phyloP scores from a whole-genome alignment of 495 filamentous ascomycete species.

The Peziza echinospora region DNA sequence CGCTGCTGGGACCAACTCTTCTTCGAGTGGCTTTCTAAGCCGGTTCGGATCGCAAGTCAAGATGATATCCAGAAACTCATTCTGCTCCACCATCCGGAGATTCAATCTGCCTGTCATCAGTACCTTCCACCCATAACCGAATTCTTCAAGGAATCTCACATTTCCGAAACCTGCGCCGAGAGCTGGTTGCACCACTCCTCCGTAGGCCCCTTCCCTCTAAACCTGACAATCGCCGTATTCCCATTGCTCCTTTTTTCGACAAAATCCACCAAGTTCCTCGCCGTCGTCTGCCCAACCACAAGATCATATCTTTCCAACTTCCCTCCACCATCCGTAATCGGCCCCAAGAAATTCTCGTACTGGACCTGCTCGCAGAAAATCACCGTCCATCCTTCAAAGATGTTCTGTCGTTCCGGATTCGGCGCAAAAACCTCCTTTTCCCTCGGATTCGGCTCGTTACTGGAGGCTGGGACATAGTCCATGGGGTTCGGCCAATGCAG shows the following conservation, averaged over 20 bases:
- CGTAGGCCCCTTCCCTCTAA: slow-evolving; percentile 37
- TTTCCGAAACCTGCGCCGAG: slow-evolving; percentile 11
- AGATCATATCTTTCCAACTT: slow-evolving; percentile 52
- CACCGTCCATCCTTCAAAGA: slow-evolving; percentile 79
- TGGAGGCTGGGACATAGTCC: slow-evolving; percentile 48
- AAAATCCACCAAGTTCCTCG: slow-evolving; percentile 55
- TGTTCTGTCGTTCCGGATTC: slow-evolving; percentile 35
- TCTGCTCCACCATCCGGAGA: slow-evolving; percentile 69
- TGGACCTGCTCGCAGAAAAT: slow-evolving; percentile 66
- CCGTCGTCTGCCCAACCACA: slow-evolving; percentile 39
- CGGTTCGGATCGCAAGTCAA: slow-evolving; percentile 48
- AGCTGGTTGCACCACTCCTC: slow-evolving; percentile 34
- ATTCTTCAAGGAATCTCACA: slow-evolving; percentile 6
- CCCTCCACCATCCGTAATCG: slow-evolving; percentile 59
- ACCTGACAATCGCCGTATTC: slow-evolving; percentile 36
- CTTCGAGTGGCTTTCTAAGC: slow-evolving; percentile 40
- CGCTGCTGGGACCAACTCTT: slow-evolving; percentile 3
- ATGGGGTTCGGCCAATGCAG: slow-evolving; percentile 54
- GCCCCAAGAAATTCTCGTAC: slow-evolving; percentile 48
- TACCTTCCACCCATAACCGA: neutral
- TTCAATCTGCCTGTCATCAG: slow-evolving; percentile 25
- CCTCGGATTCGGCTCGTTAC: slow-evolving; percentile 47
- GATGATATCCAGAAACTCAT: slow-evolving; percentile 83
- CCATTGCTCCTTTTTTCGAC: slow-evolving; percentile 32
- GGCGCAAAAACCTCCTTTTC: slow-evolving; percentile 45